Percentiles rank a stretch among this genome's conserved stretches.
Conservation (phyloP, 2,329 filamentous ascomycete species). For the Alternaria novae-zelandiae region DNA sequence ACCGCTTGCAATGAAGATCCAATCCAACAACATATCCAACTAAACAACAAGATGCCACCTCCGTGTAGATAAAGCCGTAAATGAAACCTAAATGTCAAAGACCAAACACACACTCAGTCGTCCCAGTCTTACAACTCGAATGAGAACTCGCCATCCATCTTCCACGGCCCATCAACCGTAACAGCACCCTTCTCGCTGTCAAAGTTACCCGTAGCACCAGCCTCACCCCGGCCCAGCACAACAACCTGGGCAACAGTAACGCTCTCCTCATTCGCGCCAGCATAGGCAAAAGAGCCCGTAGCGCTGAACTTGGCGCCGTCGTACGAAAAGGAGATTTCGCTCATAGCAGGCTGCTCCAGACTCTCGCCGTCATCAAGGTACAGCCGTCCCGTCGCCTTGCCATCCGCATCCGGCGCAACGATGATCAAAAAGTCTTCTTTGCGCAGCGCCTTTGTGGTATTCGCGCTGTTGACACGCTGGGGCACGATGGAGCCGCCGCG, state of each 20-base stretch:
- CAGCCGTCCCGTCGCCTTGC: constrained; percentile 69
- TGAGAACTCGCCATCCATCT: constrained; percentile 28
- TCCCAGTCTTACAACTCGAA: constrained; percentile 21
- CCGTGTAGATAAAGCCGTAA: neutral
- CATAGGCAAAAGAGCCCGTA: constrained; percentile 62
- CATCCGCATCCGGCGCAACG: constrained; percentile 68
- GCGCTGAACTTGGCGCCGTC: constrained; percentile 58
- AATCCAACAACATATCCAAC: neutral
- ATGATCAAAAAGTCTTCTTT: constrained; percentile 73
- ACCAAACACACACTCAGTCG: neutral
- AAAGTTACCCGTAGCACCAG: constrained; percentile 20
- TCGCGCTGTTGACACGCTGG: constrained; percentile 60
- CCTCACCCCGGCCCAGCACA: constrained; percentile 35
- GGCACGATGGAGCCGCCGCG: constrained; percentile 71
- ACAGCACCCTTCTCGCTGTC: constrained; percentile 19
- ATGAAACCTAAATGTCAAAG: neutral
- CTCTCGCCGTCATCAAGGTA: constrained; percentile 81
- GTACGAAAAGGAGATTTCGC: constrained; percentile 67
- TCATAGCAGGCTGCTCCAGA: constrained; percentile 64
- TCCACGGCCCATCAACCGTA: constrained; percentile 39
- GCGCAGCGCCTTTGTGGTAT: constrained; percentile 69
- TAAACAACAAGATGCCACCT: neutral
- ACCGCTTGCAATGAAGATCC: neutral
- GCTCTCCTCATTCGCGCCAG: constrained; percentile 27
- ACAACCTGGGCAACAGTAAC: constrained; percentile 33